These are phyloP conservation scores for Russula sp. DNA, from an alignment of 768 basidiomycete species.

Conservation along the genomic window DNA sequence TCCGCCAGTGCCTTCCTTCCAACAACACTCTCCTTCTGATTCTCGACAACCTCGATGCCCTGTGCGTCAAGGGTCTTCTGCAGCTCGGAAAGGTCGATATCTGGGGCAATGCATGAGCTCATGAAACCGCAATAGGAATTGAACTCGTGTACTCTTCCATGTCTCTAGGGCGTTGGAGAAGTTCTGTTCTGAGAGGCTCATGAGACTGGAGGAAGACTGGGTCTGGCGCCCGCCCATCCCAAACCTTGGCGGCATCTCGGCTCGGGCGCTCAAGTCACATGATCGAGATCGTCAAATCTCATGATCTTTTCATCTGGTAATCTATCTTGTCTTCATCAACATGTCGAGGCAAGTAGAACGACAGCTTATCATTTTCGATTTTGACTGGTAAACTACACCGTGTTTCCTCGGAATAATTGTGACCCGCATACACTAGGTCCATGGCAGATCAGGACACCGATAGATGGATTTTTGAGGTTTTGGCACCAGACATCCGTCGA, in stretches of 20 bases:
- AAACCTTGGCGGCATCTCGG: constrained; percentile 3
- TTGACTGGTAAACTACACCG: constrained; percentile 68
- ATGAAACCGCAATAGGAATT: too few relatives aligned
- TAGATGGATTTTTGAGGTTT: constrained; percentile 85
- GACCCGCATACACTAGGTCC: constrained; percentile 44
- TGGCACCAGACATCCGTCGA: constrained; percentile 76
- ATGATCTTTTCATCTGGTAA: not conserved
- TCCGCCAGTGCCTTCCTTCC: constrained; percentile 93
- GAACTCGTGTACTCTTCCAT: constrained; percentile 64
- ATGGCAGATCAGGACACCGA: constrained; percentile 96
- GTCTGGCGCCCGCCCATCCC: not conserved
- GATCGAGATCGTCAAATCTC: not conserved
- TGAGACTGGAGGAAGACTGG: not conserved
- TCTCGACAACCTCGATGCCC: constrained; percentile 93
- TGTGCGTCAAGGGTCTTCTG: constrained; percentile 92
- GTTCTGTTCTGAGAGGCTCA: constrained; percentile 51
- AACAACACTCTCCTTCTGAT: constrained; percentile 94
- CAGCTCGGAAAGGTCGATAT: constrained; percentile 80
- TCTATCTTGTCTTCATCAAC: not conserved
- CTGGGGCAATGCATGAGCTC: constrained; percentile 33
- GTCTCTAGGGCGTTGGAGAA: constrained; percentile 89
- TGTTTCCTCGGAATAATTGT: not conserved
- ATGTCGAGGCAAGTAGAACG: constrained; percentile 30
- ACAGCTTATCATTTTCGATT: constrained; percentile 90
- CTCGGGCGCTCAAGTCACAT: not conserved